Evolutionary conservation across 352 stramenopile species (phyloP).

Genomic region (Phytophthora palmivora): DNA sequence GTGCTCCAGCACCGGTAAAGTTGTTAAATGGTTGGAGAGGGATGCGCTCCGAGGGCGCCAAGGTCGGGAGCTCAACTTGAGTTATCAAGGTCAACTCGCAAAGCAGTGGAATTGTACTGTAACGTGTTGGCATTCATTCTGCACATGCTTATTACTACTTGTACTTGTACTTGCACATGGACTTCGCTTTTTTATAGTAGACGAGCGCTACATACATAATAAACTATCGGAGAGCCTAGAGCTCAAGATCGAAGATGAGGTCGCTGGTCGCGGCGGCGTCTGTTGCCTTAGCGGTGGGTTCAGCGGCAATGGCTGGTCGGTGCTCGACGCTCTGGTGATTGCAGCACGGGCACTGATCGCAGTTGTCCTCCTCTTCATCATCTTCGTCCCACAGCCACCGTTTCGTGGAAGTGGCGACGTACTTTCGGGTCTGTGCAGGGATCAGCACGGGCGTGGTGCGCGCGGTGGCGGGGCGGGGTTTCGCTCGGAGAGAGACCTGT

Average conservation of each 20-base stretch:
- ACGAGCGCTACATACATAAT: conserved; percentile 50
- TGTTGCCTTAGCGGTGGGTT: no score
- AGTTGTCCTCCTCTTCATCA: conserved; percentile 49
- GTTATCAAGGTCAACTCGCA: no score
- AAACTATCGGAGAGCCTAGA: conserved; percentile 50
- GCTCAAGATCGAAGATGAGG: conserved; percentile 77
- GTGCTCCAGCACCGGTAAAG: conserved; percentile 10
- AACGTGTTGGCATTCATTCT: conserved; percentile 38
- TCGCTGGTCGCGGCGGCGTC: conserved; percentile 36
- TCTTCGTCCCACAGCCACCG: conserved; percentile 49
- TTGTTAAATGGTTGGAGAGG: conserved; percentile 5
- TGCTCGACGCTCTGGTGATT: conserved; percentile 35
- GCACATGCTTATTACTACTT: conserved; percentile 27
- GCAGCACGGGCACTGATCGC: conserved; percentile 49
- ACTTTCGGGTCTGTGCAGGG: conserved; percentile 43
- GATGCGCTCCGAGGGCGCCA: conserved; percentile 7
- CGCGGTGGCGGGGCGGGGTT: conserved; percentile 1
- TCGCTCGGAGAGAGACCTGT: conserved; percentile 7
- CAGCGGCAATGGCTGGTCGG: not conserved
- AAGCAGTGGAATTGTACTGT: conserved; percentile 3
- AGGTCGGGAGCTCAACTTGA: conserved; percentile 1
- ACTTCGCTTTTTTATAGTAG: conserved; percentile 49
- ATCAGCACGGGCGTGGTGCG: conserved; percentile 49
- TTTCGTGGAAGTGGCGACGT: conserved; percentile 48
- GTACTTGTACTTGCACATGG: conserved; percentile 19